Base-by-base conservation (phyloP, 2,329 filamentous ascomycete genomes). In the Pyricularia sp. region DNA sequence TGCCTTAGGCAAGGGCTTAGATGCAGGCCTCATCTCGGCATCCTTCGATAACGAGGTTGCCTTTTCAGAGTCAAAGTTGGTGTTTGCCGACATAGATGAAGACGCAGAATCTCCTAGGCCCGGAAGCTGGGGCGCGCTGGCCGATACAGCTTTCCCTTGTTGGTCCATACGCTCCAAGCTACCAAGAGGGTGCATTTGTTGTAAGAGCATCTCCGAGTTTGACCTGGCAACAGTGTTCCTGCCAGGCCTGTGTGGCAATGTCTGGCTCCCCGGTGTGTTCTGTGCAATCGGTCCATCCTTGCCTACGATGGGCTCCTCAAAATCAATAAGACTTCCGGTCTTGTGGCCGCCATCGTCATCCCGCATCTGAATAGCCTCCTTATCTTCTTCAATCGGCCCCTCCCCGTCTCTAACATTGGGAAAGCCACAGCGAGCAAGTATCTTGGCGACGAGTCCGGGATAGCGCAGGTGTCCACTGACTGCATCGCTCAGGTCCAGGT, bases 371-470 rank as follows among this genome's bases (percentile, higher is more conserved):
- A 78, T 74, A 44, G 66, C 68, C 49, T 75, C 75, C 3, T 81
- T 77, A 66, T 84, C 82, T 68, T 79, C 81, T 68, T 81, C 80
- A 62, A 84, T 84, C 1, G 71, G 71, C 4, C 74, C 75, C 0
- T 73, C 73, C 28, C 77, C 76, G 9, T 78, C 80, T 57, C 74
- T 74, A 31, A 82, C 73, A 53, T 78, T 74, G 2, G 78, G 72
- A 65, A 85, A 83, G 22, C 80, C 81, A 70, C 82, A 85, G 55
- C 77, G 76, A 22, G 75, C 74, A 44, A 85, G 73, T 28, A 85
- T 84, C 73, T 82, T 77, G 33, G 78, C 78, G 8, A 80, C 79
- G 16, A 84, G 72, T 1, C 73, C 73, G 1, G 71, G 69, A 33
- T 74, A 74, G 2, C 76, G 71, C 64, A 77, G 67, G 60, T 78